Evolutionary conservation across 192 early-diverging fungal species (phyloP), one percentile per base, ranked within the genome.

Genomic region (Umbelopsis sp.): DNA sequence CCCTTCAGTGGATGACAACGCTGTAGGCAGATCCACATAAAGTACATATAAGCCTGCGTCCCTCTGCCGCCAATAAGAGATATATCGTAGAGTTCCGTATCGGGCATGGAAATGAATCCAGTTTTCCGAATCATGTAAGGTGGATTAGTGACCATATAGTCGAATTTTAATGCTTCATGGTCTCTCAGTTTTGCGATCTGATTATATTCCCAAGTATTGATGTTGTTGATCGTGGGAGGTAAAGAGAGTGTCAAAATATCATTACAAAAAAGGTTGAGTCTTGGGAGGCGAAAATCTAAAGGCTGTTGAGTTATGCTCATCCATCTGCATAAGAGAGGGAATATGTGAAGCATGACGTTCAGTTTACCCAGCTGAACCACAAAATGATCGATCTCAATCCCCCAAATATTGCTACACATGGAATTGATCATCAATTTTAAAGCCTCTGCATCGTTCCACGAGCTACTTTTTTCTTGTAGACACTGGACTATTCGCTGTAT

Each of bases 71-170:
- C 83, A 6, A 88, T 47, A 8, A 84, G 72, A 4, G 56, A 32
- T 66, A 83, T 81, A 68, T 88, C 85, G 45, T 82, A 88, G 5
- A 88, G 69, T 9, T 74, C 68, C 17, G 76, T 71, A 34, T 87
- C 86, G 2, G 86, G 84, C 7, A 78, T 76, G 3, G 82, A 76
- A 21, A 85, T 81, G 25, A 83, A 85, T 2, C 86, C 86, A 0
- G 84, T 87, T 49, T 85, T 85, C 51, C 86, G 73, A 21, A 85
- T 87, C 82, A 87, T 85, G 59, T 88, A 88, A 6, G 87, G 87
- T 16, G 87, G 87, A 65, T 88, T 88, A 34, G 87, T 88, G 17
- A 86, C 87, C 45, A 88, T 82, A 62, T 79, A 88, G 49, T 85
- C 78, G 52, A 88, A 85, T 45, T 77, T 81, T 17, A 86, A 73